A percentile compares a stretch with the other conserved stretches of the same genome.
Conservation (phyloP, 2,329 filamentous ascomycete species). For the Fusarium setosum region DNA sequence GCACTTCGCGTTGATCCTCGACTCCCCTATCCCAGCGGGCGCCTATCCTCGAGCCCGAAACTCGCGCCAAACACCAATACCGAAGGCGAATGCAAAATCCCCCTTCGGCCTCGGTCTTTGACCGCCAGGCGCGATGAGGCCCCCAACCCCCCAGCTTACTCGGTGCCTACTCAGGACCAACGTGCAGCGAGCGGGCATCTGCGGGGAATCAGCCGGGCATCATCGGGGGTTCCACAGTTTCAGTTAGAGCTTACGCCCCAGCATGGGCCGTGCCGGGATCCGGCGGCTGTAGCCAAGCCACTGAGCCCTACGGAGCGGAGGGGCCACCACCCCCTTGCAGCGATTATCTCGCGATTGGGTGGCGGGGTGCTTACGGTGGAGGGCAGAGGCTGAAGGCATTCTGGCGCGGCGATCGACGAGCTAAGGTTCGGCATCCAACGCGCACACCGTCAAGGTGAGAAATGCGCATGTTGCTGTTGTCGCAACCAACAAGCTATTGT, state of each 20-base stretch:
- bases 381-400: not conserved
- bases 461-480: not conserved
- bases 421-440: not conserved
- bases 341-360: not conserved
- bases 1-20: no score
- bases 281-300: no score
- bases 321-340: not conserved
- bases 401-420: no score
- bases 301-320: no score
- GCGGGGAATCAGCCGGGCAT: constrained; percentile 3
- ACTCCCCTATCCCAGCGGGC: no score
- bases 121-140: constrained; percentile 9
- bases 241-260: not conserved
- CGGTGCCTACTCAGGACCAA: not conserved
- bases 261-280: not conserved
- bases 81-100: not conserved
- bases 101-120: constrained; percentile 20
- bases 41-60: not conserved
- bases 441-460: not conserved
- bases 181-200: not conserved
- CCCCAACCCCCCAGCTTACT: not conserved
- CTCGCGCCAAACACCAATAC: not conserved
- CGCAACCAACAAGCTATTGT: not conserved
- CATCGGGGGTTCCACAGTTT: not conserved
- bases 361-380: not conserved